These are phyloP conservation scores for Barnettozyma hawaiiensis DNA, from an alignment of 1,139 yeast species.

Conservation along the genomic window DNA sequence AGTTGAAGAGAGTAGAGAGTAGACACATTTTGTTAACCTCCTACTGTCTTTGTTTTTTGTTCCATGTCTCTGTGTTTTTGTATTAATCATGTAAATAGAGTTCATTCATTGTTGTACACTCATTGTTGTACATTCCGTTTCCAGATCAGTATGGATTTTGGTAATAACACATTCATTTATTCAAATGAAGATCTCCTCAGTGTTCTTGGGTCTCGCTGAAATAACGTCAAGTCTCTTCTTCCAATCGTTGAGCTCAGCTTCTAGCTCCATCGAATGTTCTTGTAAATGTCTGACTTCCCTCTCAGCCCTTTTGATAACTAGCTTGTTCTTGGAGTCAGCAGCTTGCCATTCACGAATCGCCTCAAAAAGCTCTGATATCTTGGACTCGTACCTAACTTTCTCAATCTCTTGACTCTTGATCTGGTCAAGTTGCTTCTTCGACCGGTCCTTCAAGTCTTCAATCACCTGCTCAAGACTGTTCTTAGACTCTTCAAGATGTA, in stretches of 20 bases:
- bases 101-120: too few relatives aligned
- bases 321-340: slow-evolving; percentile 38
- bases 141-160: not conserved
- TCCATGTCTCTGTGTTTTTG: too few relatives aligned
- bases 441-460: slow-evolving; percentile 27
- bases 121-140: not conserved
- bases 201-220: slow-evolving; percentile 17
- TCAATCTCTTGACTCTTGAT: slow-evolving; percentile 28
- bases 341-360: slow-evolving; percentile 37
- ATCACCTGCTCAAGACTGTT: slow-evolving; percentile 33
- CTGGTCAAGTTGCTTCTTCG: slow-evolving; percentile 21
- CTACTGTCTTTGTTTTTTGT: too few relatives aligned
- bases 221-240: slow-evolving; percentile 38
- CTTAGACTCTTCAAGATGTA: slow-evolving; percentile 31
- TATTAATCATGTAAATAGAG: not conserved
- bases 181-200: slow-evolving; percentile 27
- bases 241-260: slow-evolving; percentile 64
- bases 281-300: slow-evolving; percentile 48
- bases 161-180: not conserved
- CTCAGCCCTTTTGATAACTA: slow-evolving; percentile 39
- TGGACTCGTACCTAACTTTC: slow-evolving; percentile 29
- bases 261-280: slow-evolving; percentile 50
- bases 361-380: slow-evolving; percentile 33
- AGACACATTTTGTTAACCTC: too few relatives aligned
- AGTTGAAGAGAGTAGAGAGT: not conserved